Conservation (phyloP, 164 flowering plant species). For the Vitis labrusca region DNA sequence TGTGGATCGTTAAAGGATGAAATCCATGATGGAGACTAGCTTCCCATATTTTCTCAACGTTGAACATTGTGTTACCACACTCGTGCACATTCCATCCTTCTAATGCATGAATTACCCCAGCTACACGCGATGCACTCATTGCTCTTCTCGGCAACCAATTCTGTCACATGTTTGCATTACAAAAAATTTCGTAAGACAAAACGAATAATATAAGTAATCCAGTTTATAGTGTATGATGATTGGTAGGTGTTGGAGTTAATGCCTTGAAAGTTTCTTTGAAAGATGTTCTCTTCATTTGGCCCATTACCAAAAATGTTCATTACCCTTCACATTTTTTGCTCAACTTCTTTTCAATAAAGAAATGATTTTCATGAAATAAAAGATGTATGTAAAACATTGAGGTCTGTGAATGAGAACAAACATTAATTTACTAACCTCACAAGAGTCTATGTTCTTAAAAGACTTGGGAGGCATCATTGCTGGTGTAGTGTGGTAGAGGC, state of each 20-base stretch:
- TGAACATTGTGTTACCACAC: conserved; percentile 37
- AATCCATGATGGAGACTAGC: conserved; percentile 52
- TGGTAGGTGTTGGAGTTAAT: too few relatives aligned
- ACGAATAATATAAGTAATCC: too few relatives aligned
- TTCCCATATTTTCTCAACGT: conserved; percentile 43
- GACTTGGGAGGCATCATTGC: conserved; percentile 51
- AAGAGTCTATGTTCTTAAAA: conserved; percentile 54
- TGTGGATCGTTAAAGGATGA: conserved; percentile 24
- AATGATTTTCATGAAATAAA: too few relatives aligned
- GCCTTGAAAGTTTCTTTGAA: too few relatives aligned
- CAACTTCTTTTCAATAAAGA: too few relatives aligned
- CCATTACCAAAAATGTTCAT: not conserved
- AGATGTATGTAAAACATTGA: too few relatives aligned
- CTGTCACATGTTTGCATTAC: conserved; percentile 15
- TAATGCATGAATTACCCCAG: conserved; percentile 54
- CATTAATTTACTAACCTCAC: conserved; percentile 51
- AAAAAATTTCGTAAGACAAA: too few relatives aligned
- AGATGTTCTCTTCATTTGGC: too few relatives aligned
- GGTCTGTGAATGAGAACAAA: too few relatives aligned
- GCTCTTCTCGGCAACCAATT: conserved; percentile 68
- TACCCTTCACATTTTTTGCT: too few relatives aligned
- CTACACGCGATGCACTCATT: conserved; percentile 61
- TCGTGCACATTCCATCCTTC: conserved; percentile 62
- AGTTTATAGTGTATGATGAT: too few relatives aligned
- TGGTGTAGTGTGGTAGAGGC: conserved; percentile 57